Base-by-base conservation (phyloP, 768 basidiomycete genomes). In the Ephemerocybe angulata region DNA sequence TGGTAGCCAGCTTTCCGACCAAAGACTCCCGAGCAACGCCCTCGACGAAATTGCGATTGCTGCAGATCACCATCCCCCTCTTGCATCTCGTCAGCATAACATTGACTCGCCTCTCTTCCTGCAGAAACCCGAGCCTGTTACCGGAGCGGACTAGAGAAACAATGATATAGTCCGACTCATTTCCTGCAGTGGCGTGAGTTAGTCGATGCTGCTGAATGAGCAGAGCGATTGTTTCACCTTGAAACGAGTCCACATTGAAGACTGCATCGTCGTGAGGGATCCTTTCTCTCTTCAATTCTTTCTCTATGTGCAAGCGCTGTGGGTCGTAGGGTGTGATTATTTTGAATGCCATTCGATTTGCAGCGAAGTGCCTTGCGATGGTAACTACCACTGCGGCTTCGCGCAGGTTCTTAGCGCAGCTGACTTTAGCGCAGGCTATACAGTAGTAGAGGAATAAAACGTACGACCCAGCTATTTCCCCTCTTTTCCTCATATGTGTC, bases 211-310 rank as follows among this genome's bases (percentile, higher is more conserved):
- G n/a, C n/a, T n/a, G n/a, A n/a, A n/a, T n/a, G n/a, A n/a, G n/a
- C n/a, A n/a, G n/a, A n/a, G n/a, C n/a, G n/a, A n/a, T n/a, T n/a
- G n/a, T n/a, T n/a, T n/a, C n/a, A 0, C 87, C 88, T 77, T 90
- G 89, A 60, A 90, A 90, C 1, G 85, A 81, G 61, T 90, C 88
- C 24, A 90, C 83, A 65, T 87, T 89, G 71, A 87, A 90, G 52
- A 83, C 83, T 52, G 74, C 84, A 57, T 88, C 76, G 31, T 79
- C 63, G 81, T 80, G 85, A 1, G 70, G 61, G 0, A 90, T 65
- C 0, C 73, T 69, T 30, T 68, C 67, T 1, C 54, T 40, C 60
- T 84, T 76, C 15, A 90, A 66, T 7, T 67, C 65, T 1, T 67
- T 67, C 62, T 88, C 84, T 15, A 90, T 63, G 4, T 62, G 53